Percentiles rank a stretch among this genome's conserved stretches.
These are phyloP conservation scores for Amoebophrya sp. DNA, from an alignment of 169 alveolate species.

Conservation along the genomic window DNA sequence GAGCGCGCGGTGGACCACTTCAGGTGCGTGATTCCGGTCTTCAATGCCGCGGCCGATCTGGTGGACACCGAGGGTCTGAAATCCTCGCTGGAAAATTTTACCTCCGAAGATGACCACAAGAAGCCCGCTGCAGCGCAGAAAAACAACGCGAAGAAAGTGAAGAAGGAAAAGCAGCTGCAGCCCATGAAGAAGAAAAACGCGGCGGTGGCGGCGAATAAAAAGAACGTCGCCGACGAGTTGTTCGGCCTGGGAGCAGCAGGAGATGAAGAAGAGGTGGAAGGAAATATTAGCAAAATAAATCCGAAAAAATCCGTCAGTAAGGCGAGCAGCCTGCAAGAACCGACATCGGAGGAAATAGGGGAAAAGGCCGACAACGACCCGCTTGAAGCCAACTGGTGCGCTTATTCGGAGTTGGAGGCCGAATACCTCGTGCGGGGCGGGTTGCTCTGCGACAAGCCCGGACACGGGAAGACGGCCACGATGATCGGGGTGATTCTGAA, in stretches of 20 bases:
- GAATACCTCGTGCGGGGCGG: not conserved
- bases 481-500: not conserved
- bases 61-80: not conserved
- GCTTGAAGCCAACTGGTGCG: not conserved
- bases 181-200: not conserved
- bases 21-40: not conserved
- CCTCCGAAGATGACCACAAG: not conserved
- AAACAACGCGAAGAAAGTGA: not conserved
- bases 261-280: not conserved
- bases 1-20: slow-evolving; percentile 23
- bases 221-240: not conserved
- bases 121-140: no score
- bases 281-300: not conserved
- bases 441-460: not conserved
- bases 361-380: not conserved
- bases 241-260: not conserved
- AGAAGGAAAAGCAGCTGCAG: no score
- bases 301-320: not conserved
- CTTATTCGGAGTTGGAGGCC: not conserved
- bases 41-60: not conserved
- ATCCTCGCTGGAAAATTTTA: not conserved
- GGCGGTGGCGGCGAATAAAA: not conserved
- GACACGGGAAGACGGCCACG: slow-evolving; percentile 10
- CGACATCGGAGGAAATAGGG: not conserved
- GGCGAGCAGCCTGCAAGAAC: not conserved